Conservation (phyloP, 371 early-diverging fungal genomes). For the Furculomyces boomerangus region DNA sequence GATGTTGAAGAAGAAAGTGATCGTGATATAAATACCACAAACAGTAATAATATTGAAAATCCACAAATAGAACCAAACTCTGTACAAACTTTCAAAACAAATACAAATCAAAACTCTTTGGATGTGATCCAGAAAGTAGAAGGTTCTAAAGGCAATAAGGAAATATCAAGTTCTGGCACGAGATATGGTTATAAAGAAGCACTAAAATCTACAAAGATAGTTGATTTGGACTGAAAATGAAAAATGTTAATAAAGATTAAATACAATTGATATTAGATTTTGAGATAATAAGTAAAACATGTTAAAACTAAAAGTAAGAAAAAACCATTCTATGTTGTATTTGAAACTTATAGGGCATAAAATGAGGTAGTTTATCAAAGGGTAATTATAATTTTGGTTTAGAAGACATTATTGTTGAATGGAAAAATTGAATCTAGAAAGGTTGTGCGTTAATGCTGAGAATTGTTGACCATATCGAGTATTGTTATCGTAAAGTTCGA, state of each 20-base stretch:
- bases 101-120: no score
- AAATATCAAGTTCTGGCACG: no score
- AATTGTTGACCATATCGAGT: constrained; percentile 55
- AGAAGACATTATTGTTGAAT: neutral
- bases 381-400: neutral
- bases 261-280: neutral
- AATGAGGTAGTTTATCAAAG: neutral
- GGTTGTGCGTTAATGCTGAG: constrained; percentile 45
- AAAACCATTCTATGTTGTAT: neutral
- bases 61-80: no score
- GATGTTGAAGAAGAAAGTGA: neutral
- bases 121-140: no score
- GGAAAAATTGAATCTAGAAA: constrained; percentile 34
- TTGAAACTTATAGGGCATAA: neutral
- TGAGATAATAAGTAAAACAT: neutral
- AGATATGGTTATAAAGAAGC: no score
- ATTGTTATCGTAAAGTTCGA: constrained; percentile 63
- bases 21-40: no score
- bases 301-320: neutral
- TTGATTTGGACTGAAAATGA: neutral
- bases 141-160: no score
- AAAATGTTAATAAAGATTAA: neutral
- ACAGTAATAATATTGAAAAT: no score
- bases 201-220: neutral
- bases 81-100: no score